phyloP scores from a whole-genome alignment of 2,329 filamentous ascomycete genomes.

The Penicillium thymicola region DNA sequence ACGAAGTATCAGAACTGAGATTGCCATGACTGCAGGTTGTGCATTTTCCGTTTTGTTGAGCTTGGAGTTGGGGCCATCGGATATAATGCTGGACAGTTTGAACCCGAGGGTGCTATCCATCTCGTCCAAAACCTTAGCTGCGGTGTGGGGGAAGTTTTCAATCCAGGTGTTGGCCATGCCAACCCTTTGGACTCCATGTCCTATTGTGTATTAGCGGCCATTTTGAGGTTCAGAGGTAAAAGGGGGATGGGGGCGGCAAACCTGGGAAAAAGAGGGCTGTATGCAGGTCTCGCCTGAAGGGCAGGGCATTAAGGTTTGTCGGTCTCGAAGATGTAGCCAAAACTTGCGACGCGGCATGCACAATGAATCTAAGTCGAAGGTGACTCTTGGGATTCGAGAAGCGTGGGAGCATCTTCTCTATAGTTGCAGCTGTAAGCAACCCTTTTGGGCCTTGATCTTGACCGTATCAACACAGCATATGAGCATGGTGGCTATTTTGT shows the following conservation, averaged over 20 bases:
- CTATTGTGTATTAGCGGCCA: constrained; percentile 44
- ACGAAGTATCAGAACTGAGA: constrained; percentile 82
- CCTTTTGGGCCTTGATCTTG: constrained; percentile 15
- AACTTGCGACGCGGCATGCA: neutral
- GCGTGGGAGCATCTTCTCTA: constrained; percentile 22
- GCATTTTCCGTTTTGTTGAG: constrained; percentile 83
- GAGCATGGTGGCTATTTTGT: constrained; percentile 18
- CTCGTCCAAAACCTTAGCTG: constrained; percentile 74
- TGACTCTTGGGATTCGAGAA: neutral
- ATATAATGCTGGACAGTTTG: constrained; percentile 73
- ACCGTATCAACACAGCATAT: constrained; percentile 10
- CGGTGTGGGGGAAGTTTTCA: constrained; percentile 76
- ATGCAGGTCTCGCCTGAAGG: constrained; percentile 25
- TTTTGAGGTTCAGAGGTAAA: neutral
- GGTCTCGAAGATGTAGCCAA: neutral
- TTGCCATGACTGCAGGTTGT: constrained; percentile 95
- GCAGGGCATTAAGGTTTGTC: neutral
- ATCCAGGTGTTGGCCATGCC: constrained; percentile 87
- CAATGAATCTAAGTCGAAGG: neutral
- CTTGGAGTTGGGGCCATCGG: constrained; percentile 69
- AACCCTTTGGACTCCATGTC: constrained; percentile 84
- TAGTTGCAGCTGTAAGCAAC: constrained; percentile 12
- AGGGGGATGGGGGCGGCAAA: constrained; percentile 13
- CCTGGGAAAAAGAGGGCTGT: constrained; percentile 51
- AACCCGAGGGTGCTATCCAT: constrained; percentile 75